Percentiles rank a stretch among this genome's conserved stretches.
These are phyloP conservation scores for Amanita brunnescens DNA, from an alignment of 768 basidiomycete genomes.

Conservation along the genomic window DNA sequence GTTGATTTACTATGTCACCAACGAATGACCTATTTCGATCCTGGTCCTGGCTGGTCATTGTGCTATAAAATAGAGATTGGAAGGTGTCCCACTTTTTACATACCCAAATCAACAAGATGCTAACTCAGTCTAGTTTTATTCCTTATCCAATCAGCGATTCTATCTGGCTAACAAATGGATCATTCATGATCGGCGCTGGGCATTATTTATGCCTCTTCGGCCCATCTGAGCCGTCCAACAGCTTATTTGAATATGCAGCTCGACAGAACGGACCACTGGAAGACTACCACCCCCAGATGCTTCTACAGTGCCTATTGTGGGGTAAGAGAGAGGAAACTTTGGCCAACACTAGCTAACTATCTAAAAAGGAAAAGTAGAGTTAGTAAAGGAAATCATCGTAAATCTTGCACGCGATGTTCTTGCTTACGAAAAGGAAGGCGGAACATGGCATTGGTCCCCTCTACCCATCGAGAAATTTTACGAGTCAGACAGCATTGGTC, in stretches of 20 bases:
- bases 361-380: slow-evolving; percentile 63
- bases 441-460: slow-evolving; percentile 29
- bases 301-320: slow-evolving; percentile 89
- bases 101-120: slow-evolving; percentile 6
- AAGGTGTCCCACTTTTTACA: slow-evolving; percentile 13
- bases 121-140: slow-evolving; percentile 45
- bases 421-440: slow-evolving; percentile 16
- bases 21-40: slow-evolving; percentile 85
- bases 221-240: slow-evolving; percentile 22
- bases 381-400: slow-evolving; percentile 76
- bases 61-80: slow-evolving; percentile 72
- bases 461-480: slow-evolving; percentile 54
- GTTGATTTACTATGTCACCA: slow-evolving; percentile 89
- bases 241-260: slow-evolving; percentile 78
- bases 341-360: slow-evolving; percentile 1
- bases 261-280: slow-evolving; percentile 77
- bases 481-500: slow-evolving; percentile 21
- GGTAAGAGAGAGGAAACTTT: slow-evolving; percentile 36
- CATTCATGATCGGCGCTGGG: slow-evolving; percentile 72
- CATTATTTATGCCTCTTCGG: slow-evolving; percentile 80
- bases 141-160: slow-evolving; percentile 80
- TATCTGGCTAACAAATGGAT: slow-evolving; percentile 83
- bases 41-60: slow-evolving; percentile 69
- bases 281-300: slow-evolving; percentile 90
- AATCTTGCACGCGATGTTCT: slow-evolving; percentile 44